These are phyloP conservation scores for Salvia rosmarinus DNA, from an alignment of 257 asterid genomes.

Conservation along the genomic window DNA sequence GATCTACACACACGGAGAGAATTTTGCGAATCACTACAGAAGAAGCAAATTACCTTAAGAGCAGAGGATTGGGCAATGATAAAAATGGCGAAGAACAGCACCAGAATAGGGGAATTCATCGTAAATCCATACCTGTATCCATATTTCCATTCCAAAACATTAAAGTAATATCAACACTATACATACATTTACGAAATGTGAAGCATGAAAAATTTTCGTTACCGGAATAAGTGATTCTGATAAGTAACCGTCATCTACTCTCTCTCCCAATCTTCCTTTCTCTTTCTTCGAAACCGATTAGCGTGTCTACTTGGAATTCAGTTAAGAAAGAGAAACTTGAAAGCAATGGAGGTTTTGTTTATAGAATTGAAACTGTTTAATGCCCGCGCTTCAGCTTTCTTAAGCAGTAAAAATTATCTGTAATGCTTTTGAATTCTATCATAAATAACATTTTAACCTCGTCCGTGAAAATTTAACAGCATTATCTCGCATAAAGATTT, in stretches of 20 bases:
- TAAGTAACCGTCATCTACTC: conserved; percentile 14
- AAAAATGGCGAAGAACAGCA: conserved; percentile 48
- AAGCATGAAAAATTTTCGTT: neutral
- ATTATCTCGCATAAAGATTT: neutral
- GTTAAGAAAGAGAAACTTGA: conserved; percentile 18
- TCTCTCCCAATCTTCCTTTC: too few species aligned
- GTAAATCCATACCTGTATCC: conserved; percentile 32
- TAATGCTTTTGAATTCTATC: neutral
- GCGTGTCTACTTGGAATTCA: conserved; percentile 24
- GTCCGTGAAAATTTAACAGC: neutral
- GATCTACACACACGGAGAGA: conserved; percentile 8
- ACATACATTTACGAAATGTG: neutral
- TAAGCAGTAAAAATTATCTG: neutral
- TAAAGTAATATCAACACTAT: neutral
- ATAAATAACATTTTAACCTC: neutral
- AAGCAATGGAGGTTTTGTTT: conserved; percentile 19
- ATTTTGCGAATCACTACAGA: conserved; percentile 2
- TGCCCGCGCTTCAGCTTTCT: conserved; percentile 33
- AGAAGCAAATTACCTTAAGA: conserved; percentile 51
- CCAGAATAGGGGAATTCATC: conserved; percentile 41
- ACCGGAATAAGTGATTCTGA: conserved; percentile 28
- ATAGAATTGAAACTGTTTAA: neutral
- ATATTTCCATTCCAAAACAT: neutral
- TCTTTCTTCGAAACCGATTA: conserved; percentile 31
- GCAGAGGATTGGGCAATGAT: conserved; percentile 52